These are phyloP conservation scores for Kwoniella sp. DNA, from an alignment of 768 basidiomycete genomes.

Conservation along the genomic window DNA sequence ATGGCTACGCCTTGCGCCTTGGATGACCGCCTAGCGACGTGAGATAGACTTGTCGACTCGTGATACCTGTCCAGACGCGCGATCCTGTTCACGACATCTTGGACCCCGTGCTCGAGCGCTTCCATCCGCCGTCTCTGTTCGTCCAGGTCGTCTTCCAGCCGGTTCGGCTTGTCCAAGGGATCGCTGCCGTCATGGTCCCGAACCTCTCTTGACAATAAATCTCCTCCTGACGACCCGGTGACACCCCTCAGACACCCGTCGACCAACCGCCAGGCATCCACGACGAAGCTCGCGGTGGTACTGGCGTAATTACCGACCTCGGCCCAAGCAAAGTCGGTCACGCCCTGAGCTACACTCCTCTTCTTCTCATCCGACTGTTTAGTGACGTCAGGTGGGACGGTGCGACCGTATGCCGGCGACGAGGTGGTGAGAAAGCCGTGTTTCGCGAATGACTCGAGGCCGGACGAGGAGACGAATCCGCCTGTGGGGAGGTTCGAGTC, in stretches of 20 bases:
- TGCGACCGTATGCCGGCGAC: constrained; percentile 45
- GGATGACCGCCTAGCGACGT: constrained; percentile 80
- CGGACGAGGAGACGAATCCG: constrained; percentile 89
- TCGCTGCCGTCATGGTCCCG: no score
- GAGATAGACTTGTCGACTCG: constrained; percentile 82
- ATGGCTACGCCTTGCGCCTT: constrained; percentile 88
- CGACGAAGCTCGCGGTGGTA: constrained; percentile 72
- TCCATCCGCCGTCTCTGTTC: not conserved
- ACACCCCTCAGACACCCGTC: not conserved
- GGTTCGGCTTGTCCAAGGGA: not conserved
- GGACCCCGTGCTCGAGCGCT: constrained; percentile 9
- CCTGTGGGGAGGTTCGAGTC: constrained; percentile 96
- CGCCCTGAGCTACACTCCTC: constrained; percentile 3
- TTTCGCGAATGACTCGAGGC: constrained; percentile 80
- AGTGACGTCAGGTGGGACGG: constrained; percentile 51
- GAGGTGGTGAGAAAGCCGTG: constrained; percentile 65
- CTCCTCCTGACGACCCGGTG: no score
- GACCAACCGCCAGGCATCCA: constrained; percentile 55
- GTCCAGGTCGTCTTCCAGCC: not conserved
- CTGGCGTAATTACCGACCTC: constrained; percentile 64
- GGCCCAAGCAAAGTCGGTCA: constrained; percentile 28
- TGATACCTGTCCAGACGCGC: constrained; percentile 67
- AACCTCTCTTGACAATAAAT: no score
- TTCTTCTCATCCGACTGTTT: no score
- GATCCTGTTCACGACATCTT: constrained; percentile 50